A percentile compares a stretch with the other conserved stretches of the same genome.
These are phyloP conservation scores for Linnemannia hyalina DNA, from an alignment of 192 early-diverging fungal species.

Conservation along the genomic window DNA sequence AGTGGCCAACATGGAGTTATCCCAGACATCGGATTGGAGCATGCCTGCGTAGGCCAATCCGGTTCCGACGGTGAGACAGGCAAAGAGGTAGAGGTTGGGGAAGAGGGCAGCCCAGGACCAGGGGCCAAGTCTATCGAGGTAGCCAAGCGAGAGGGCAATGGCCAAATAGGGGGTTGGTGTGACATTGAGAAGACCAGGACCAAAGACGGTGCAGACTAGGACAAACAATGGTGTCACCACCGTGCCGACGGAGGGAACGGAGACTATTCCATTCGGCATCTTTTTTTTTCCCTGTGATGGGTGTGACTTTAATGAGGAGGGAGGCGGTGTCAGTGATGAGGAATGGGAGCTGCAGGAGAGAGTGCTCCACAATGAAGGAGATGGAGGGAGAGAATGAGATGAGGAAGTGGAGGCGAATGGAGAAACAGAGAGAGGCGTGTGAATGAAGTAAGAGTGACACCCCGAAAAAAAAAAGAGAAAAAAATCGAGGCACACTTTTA, in stretches of 20 bases:
- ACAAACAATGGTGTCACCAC: slow-evolving; percentile 36
- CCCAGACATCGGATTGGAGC: slow-evolving; percentile 39
- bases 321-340: background rate
- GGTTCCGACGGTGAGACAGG: slow-evolving; percentile 33
- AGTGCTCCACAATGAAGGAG: background rate
- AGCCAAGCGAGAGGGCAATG: slow-evolving; percentile 35
- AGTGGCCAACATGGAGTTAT: slow-evolving; percentile 18
- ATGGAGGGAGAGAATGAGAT: background rate
- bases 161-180: slow-evolving; percentile 24
- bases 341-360: background rate
- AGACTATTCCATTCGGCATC: slow-evolving; percentile 12
- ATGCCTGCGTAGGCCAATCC: slow-evolving; percentile 44
- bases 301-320: background rate
- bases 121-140: slow-evolving; percentile 39
- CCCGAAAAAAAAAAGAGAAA: background rate
- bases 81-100: slow-evolving; percentile 42
- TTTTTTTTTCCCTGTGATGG: background rate
- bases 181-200: slow-evolving; percentile 40
- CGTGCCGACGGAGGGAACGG: slow-evolving; percentile 28
- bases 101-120: slow-evolving; percentile 38
- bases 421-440: background rate
- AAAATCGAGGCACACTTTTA: background rate
- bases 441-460: background rate
- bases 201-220: slow-evolving; percentile 43
- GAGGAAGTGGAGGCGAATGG: background rate